These are phyloP conservation scores for Hammondia hammondi DNA, from an alignment of 169 alveolate genomes.

Conservation along the genomic window DNA sequence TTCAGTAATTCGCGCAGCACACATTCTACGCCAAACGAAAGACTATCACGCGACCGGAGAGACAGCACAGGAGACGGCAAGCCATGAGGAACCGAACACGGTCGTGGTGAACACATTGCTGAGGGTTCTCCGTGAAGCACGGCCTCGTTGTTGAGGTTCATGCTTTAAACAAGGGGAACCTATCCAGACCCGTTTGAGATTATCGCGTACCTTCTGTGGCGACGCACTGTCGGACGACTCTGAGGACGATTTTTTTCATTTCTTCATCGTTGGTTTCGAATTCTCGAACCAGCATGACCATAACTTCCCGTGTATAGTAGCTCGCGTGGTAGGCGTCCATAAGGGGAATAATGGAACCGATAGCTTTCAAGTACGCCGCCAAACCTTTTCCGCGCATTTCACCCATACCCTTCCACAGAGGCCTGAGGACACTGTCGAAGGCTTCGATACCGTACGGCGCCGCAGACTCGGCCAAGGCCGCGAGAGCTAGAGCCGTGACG, in stretches of 20 bases:
- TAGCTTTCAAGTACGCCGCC: slow-evolving; percentile 98
- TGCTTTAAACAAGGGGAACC: too few relatives aligned
- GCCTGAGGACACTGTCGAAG: slow-evolving; percentile 95
- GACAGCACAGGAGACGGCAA: too few relatives aligned
- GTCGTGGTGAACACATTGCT: too few relatives aligned
- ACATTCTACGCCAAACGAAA: too few relatives aligned
- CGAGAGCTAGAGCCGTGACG: slow-evolving; percentile 98
- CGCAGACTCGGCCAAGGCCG: slow-evolving; percentile 99
- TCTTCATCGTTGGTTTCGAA: slow-evolving; percentile 98
- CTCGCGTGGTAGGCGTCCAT: slow-evolving; percentile 99
- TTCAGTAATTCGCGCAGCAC: too few relatives aligned
- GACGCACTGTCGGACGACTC: slow-evolving; percentile 97
- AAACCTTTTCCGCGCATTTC: slow-evolving; percentile 96
- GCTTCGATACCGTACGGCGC: slow-evolving; percentile 99
- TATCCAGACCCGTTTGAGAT: too few relatives aligned
- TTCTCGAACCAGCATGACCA: slow-evolving; percentile 96
- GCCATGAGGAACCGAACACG: too few relatives aligned
- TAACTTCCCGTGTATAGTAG: slow-evolving; percentile 96
- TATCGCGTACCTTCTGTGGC: slow-evolving; percentile 89
- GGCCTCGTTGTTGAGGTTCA: too few relatives aligned
- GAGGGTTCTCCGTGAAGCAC: too few relatives aligned
- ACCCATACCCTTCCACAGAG: slow-evolving; percentile 97
- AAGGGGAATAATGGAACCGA: slow-evolving; percentile 96
- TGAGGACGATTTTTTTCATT: slow-evolving; percentile 96
- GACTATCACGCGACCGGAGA: too few relatives aligned